Evolutionary conservation across 352 stramenopile species (phyloP), one percentile per base, ranked within the genome.

Genomic region (Pythium aquatile): DNA sequence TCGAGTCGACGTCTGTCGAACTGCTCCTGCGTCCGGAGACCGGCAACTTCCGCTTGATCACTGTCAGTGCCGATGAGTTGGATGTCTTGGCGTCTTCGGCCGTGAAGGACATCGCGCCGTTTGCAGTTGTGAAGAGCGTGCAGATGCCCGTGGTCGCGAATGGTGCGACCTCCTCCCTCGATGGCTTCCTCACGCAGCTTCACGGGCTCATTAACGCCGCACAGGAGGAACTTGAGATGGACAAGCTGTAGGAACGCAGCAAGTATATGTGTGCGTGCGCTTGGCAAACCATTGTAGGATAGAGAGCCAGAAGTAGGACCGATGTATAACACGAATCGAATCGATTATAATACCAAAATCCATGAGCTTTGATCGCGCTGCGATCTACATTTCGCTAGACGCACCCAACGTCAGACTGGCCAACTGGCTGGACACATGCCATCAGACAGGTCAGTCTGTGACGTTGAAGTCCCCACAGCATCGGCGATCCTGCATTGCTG

Each of bases 51-150:
- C 66, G 67, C 5, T 26, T 74, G 6, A 55, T 77, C 28, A 63
- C 70, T 2, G 35, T 87, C 9, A 83, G 75, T 28, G 73, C 70
- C 4, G 69, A 57, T 11, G 60, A 78, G 13, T 16, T 62, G 30
- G 78, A 87, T 26, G 39, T 77, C 16, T 17, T 51, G 5, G 70
- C 76, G 20, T 66, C 56, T 1, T 69, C 68, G 0, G 51, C 54
- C 9, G 61, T 83, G 51, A 60, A 59, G 4, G 69, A 70, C 5
- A 65, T 81, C 17, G 74, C 76, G 9, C 74, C 70, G 26, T 76
- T 75, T 52, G 76, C 73, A 0, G 62, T 83, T 11, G 63, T 82
- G 13, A 87, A 82, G 63, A 66, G 65, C 28, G 52, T 83, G 54
- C 68, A 73, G 24, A 63, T 74, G 63, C 55, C 63, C 5, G 55